Conservation (phyloP, 2,329 filamentous ascomycete genomes). For the Penicillium sp. region DNA sequence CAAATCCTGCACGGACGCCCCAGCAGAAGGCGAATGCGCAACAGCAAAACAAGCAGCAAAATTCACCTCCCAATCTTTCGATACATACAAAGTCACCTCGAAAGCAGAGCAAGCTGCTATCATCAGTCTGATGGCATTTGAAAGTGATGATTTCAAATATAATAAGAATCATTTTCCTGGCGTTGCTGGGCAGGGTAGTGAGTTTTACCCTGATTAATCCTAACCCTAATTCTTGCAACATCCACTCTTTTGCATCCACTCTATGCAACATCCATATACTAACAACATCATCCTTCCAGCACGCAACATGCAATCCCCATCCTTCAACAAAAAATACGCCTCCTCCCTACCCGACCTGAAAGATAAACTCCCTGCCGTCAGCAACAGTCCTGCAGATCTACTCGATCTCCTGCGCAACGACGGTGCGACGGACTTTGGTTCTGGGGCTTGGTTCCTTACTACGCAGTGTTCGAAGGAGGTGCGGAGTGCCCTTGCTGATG, state of each 20-base stretch:
- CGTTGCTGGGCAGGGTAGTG: conserved; percentile 64
- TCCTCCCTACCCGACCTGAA: conserved; percentile 45
- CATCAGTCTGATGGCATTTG: conserved; percentile 68
- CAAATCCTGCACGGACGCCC: conserved; percentile 50
- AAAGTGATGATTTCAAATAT: conserved; percentile 68
- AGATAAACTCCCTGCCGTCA: conserved; percentile 30
- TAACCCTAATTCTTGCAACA: not conserved
- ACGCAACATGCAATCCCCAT: conserved; percentile 61
- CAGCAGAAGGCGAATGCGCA: conserved; percentile 59
- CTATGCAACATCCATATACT: not conserved
- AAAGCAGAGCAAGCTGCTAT: conserved; percentile 66
- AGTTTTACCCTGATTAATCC: conserved; percentile 2
- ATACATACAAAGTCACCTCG: conserved; percentile 54
- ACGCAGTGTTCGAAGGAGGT: conserved; percentile 53
- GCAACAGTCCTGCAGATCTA: conserved; percentile 43
- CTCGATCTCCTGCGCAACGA: conserved; percentile 51
- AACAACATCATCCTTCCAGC: conserved; percentile 34
- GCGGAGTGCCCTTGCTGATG: conserved; percentile 46
- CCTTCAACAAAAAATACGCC: conserved; percentile 58
- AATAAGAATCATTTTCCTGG: conserved; percentile 63
- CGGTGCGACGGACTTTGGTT: conserved; percentile 55
- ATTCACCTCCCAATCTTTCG: conserved; percentile 57
- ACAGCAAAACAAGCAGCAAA: conserved; percentile 62
- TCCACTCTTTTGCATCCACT: not conserved
- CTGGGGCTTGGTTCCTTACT: conserved; percentile 60